Conservation (phyloP, 2,329 filamentous ascomycete genomes). For the Colletotrichum aenigma region DNA sequence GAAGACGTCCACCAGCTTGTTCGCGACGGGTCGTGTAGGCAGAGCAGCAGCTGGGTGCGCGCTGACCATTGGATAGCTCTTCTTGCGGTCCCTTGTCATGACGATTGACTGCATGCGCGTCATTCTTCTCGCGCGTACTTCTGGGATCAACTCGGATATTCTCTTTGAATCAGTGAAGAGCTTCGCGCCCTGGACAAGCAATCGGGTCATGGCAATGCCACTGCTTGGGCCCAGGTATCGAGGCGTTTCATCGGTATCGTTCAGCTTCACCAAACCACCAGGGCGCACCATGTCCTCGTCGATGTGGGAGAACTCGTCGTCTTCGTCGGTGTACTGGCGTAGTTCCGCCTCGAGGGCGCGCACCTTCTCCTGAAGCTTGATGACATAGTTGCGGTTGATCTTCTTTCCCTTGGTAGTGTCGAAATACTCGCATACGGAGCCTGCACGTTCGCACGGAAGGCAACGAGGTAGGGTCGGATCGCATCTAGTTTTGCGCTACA, state of each 20-base stretch:
- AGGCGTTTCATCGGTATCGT: slow-evolving; percentile 82
- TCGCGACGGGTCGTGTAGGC: slow-evolving; percentile 75
- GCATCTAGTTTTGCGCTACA: slow-evolving; percentile 91
- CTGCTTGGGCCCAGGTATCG: slow-evolving; percentile 93
- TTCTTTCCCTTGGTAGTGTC: slow-evolving; percentile 86
- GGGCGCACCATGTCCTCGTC: slow-evolving; percentile 87
- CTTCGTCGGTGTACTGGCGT: slow-evolving; percentile 77
- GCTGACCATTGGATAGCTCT: slow-evolving; percentile 90
- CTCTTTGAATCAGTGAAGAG: slow-evolving; percentile 88
- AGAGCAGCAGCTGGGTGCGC: slow-evolving; percentile 78
- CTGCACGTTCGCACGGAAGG: slow-evolving; percentile 89
- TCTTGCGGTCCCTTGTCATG: slow-evolving; percentile 67
- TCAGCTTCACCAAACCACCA: slow-evolving; percentile 82
- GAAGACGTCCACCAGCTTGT: slow-evolving; percentile 83
- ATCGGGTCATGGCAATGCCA: slow-evolving; percentile 90
- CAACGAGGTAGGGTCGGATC: slow-evolving; percentile 92
- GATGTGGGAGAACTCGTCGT: slow-evolving; percentile 70
- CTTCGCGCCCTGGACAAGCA: slow-evolving; percentile 97
- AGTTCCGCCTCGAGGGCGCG: slow-evolving; percentile 83
- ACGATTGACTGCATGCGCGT: slow-evolving; percentile 64
- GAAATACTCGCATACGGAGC: slow-evolving; percentile 92
- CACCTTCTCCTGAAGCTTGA: slow-evolving; percentile 87
- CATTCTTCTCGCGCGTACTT: slow-evolving; percentile 63
- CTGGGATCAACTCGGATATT: slow-evolving; percentile 90
- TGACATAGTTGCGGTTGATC: slow-evolving; percentile 90